Conservation (phyloP, 768 basidiomycete species). For the Phylloporus arenicola region DNA sequence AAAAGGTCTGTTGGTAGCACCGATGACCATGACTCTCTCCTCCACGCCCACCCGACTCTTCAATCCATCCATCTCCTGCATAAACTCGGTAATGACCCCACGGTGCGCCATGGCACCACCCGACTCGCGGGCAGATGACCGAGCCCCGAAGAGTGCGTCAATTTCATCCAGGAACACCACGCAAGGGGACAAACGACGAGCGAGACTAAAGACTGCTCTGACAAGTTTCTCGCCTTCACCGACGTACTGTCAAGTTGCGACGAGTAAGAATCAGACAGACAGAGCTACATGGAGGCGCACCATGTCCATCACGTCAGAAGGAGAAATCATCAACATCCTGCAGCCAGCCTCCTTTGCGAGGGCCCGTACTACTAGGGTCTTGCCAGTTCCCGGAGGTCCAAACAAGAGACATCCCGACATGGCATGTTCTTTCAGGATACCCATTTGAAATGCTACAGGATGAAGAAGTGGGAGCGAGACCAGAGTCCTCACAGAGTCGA, state of each 20-base stretch:
- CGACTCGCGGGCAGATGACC: constrained; percentile 68
- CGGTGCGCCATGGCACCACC: constrained; percentile 81
- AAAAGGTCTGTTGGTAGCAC: constrained; percentile 90
- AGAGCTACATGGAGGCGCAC: constrained; percentile 36
- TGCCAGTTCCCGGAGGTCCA: constrained; percentile 91
- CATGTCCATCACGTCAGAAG: constrained; percentile 97
- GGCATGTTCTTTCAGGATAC: constrained; percentile 85
- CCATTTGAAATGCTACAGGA: constrained; percentile 81
- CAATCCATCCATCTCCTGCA: constrained; percentile 96
- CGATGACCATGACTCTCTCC: constrained; percentile 83
- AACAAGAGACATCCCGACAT: constrained; percentile 91
- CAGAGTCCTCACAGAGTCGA: constrained; percentile 87
- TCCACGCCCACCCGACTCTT: constrained; percentile 53
- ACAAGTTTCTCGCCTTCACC: constrained; percentile 90
- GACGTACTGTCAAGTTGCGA: constrained; percentile 53
- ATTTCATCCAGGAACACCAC: constrained; percentile 95
- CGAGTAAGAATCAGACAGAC: not conserved
- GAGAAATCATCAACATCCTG: constrained; percentile 84
- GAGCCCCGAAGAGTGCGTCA: constrained; percentile 86
- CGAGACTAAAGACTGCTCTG: constrained; percentile 81
- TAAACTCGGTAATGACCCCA: constrained; percentile 86
- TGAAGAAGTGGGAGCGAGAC: constrained; percentile 86
- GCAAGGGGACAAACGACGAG: constrained; percentile 80
- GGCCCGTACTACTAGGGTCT: constrained; percentile 84
- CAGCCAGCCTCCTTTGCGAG: constrained; percentile 92